Conservation (phyloP, 2,329 filamentous ascomycete genomes). For the Pleomassaria siparia region DNA sequence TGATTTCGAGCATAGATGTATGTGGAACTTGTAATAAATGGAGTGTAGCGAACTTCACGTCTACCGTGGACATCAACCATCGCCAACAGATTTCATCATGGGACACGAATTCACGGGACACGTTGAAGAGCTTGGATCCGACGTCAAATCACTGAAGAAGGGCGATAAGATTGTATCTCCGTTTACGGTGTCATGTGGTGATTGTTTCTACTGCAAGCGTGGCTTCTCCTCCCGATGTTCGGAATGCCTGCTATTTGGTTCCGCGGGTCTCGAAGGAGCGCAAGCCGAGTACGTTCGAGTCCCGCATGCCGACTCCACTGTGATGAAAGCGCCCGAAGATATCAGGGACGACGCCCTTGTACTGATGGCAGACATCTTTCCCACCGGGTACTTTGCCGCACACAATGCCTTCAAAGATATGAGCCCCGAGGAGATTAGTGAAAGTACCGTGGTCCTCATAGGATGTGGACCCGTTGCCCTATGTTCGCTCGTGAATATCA, state of each 20-base stretch:
- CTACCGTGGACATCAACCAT: constrained; percentile 78
- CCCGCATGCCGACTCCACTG: constrained; percentile 77
- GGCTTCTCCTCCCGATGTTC: constrained; percentile 77
- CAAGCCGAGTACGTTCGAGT: constrained; percentile 77
- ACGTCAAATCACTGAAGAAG: constrained; percentile 67
- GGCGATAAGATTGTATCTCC: constrained; percentile 82
- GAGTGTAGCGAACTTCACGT: constrained; percentile 74
- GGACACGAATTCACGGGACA: constrained; percentile 87
- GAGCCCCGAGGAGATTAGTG: constrained; percentile 57
- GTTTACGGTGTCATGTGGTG: constrained; percentile 65
- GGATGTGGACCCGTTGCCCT: constrained; percentile 81
- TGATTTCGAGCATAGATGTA: constrained; percentile 12
- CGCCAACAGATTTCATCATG: constrained; percentile 66
- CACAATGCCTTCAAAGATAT: constrained; percentile 72
- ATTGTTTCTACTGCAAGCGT: constrained; percentile 83
- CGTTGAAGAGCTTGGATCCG: constrained; percentile 67
- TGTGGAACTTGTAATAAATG: not conserved
- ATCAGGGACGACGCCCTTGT: constrained; percentile 75
- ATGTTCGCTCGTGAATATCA: constrained; percentile 76
- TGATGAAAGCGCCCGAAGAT: constrained; percentile 70
- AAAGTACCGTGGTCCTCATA: constrained; percentile 75
- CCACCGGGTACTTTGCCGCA: constrained; percentile 78
- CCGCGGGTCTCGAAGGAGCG: constrained; percentile 67
- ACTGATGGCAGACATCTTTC: constrained; percentile 92
- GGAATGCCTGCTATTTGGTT: constrained; percentile 71